phyloP scores from a whole-genome alignment of 2,329 filamentous ascomycete genomes.

The Ophidiomyces ophidiicola region DNA sequence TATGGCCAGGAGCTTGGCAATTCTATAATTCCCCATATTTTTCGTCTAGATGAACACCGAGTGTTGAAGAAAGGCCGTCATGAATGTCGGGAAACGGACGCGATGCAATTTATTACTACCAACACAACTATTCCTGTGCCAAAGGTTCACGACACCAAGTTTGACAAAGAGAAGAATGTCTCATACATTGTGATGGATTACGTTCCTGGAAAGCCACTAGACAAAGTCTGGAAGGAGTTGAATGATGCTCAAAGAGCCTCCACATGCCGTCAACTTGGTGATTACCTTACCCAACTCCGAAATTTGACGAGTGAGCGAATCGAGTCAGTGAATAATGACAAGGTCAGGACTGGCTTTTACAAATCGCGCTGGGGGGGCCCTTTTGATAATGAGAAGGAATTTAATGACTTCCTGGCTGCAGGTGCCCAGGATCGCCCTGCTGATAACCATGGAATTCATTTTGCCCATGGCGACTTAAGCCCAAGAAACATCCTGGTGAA shows the following conservation, averaged over 20 bases:
- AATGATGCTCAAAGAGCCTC: slow-evolving; percentile 3
- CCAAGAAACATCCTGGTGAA: slow-evolving; percentile 15
- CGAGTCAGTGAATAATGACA: not conserved
- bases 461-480: slow-evolving; percentile 15
- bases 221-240: slow-evolving; percentile 6
- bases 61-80: not conserved
- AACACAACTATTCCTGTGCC: slow-evolving; percentile 7
- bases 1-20: no score
- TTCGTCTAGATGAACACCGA: slow-evolving; percentile 6
- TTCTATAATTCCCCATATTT: not conserved
- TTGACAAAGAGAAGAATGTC: not conserved
- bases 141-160: slow-evolving; percentile 3
- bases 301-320: slow-evolving; percentile 10
- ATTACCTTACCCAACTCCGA: slow-evolving; percentile 7
- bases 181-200: not conserved
- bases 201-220: slow-evolving; percentile 7
- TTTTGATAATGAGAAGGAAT: slow-evolving; percentile 9
- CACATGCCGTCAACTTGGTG: slow-evolving; percentile 2
- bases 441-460: slow-evolving; percentile 7
- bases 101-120: slow-evolving; percentile 4
- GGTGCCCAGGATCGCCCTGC: not conserved
- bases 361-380: slow-evolving; percentile 9
- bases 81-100: not conserved
- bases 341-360: slow-evolving; percentile 1
- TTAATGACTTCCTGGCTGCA: slow-evolving; percentile 7